Conservation (phyloP, 78 protist genomes). For the Dictyostelium firmibasis region DNA sequence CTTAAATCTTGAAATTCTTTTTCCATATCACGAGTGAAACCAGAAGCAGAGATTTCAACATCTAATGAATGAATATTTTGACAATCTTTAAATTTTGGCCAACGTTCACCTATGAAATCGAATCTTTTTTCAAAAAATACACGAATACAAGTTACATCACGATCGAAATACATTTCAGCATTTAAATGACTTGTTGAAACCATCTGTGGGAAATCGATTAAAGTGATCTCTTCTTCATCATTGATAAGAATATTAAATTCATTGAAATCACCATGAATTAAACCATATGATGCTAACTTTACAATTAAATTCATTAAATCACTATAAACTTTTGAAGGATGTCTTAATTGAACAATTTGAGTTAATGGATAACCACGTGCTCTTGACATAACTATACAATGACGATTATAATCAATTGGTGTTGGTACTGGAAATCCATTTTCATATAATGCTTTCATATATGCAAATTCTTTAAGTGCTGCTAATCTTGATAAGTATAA, state of each 20-base stretch:
- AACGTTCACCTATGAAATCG: conserved; percentile 53
- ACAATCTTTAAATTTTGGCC: conserved; percentile 65
- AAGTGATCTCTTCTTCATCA: conserved; percentile 86
- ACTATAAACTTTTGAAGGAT: conserved; percentile 85
- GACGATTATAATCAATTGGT: conserved; percentile 96
- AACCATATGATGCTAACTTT: conserved; percentile 91
- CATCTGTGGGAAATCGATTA: conserved; percentile 99
- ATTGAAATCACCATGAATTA: conserved; percentile 99
- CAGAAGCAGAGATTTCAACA: conserved; percentile 10
- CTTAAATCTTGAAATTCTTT: conserved; percentile 43
- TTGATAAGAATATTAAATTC: conserved; percentile 97
- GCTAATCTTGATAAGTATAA: conserved; percentile 96
- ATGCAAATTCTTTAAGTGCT: conserved; percentile 97
- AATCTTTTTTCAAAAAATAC: conserved; percentile 86
- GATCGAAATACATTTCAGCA: conserved; percentile 93
- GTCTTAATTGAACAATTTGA: conserved; percentile 69
- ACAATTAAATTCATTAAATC: conserved; percentile 89
- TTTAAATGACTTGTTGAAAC: conserved; percentile 94
- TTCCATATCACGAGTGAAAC: conserved; percentile 61
- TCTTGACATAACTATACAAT: conserved; percentile 94
- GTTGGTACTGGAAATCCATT: conserved; percentile 97
- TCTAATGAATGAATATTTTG: conserved; percentile 4
- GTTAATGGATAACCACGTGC: conserved; percentile 92
- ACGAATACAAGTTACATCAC: conserved; percentile 94
- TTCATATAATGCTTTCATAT: conserved; percentile 95